Base-by-base conservation (phyloP, 2,329 filamentous ascomycete genomes). In the Ophiostoma populinum region DNA sequence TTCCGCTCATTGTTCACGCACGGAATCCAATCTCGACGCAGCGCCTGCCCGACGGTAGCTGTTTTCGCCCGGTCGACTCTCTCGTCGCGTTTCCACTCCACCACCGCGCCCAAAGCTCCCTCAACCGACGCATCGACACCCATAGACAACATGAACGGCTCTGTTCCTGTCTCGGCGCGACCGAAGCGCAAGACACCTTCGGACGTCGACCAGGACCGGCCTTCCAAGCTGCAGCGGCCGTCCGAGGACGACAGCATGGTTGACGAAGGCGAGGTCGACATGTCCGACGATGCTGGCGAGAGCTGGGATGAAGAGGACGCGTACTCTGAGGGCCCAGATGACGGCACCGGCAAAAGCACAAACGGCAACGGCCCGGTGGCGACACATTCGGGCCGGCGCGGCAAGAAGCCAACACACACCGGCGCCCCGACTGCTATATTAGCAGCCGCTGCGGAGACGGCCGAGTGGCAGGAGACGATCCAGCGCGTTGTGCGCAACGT, bases 401-500 rank as follows among this genome's bases (percentile, higher is more conserved):
- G 21, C 18, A 35, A 19, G 28, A 35, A 33, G 15, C 24, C 13
- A 27, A 24, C 37, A 35, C 7, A 24, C 6, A 18, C 32, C 8
- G 13, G 16, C 7, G 24, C 24, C 24, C 34, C 39, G 25, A 30
- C 40, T 17, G 26, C 39, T 7, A 32, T 42, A 16, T 32, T 52
- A 21, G 47, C 49, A 3, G 37, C 47, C 1, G 37, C 38, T 12
- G 44, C 50, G 15, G 51, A 55, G 37, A 49, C 51, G 29, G 49
- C 49, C 31, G 52, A 55, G 59, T 98, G 90, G 90, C 87, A 95
- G 57, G 80, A 76, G 34, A 94, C 86, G 1, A 92, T 95, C 41
- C 86, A 94, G 56, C 78, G 75, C 42, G 90, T 98, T 3, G 86
- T 98, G 36, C 76, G 79, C 52, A 93, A 86, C 47, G 90, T 95